Evolutionary conservation across 257 asterid genomes (phyloP).

Genomic region (Solanum raphanifolium): DNA sequence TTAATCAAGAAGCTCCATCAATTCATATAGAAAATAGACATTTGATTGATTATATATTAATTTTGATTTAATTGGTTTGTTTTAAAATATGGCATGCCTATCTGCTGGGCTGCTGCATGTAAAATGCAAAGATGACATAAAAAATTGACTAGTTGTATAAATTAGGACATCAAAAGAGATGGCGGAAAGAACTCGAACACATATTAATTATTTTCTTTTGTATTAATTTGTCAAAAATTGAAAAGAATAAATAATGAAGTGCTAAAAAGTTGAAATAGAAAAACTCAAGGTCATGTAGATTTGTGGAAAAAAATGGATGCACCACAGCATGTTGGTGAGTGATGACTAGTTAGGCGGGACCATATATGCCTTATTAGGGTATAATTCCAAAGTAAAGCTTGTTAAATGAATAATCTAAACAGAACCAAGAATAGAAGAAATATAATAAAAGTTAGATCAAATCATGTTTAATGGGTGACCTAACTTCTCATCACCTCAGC

Average conservation of each 20-base stretch:
- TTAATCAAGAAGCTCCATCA: neutral
- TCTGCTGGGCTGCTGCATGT: conserved; percentile 2
- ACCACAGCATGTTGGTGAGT: conserved; percentile 4
- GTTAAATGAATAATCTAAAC: neutral
- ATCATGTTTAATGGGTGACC: conserved; percentile 23
- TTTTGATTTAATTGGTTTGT: neutral
- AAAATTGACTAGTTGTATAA: neutral
- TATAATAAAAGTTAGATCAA: neutral
- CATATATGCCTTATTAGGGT: conserved; percentile 5
- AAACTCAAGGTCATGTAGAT: neutral
- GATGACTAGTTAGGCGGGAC: conserved; percentile 12
- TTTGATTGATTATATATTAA: neutral
- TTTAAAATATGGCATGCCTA: neutral
- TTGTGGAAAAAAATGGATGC: conserved; percentile 9
- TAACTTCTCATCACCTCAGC: conserved; percentile 35
- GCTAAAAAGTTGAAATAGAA: neutral
- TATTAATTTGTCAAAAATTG: neutral
- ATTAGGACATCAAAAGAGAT: neutral
- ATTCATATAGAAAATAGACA: neutral
- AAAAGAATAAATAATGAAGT: conserved; percentile 5
- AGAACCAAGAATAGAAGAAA: neutral
- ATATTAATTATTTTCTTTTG: neutral
- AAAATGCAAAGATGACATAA: neutral
- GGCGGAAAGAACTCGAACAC: neutral
- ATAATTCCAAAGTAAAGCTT: conserved; percentile 5